Percentiles rank a stretch among this genome's conserved stretches.
These are phyloP conservation scores for Solanum paucissectum DNA, from an alignment of 257 asterid species.

Conservation along the genomic window DNA sequence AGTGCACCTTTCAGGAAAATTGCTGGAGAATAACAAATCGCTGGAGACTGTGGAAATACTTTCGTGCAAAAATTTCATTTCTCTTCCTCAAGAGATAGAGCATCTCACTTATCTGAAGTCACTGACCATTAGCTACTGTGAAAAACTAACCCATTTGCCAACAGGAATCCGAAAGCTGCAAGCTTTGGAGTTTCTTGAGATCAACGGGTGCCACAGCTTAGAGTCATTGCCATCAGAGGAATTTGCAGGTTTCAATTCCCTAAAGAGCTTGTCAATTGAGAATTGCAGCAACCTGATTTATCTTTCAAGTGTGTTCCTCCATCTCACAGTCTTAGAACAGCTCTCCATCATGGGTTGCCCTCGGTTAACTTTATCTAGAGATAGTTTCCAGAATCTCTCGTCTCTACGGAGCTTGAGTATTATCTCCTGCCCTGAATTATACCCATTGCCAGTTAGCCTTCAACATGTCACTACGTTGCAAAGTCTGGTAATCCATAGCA, in stretches of 20 bases:
- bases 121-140: conserved; percentile 14
- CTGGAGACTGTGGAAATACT: conserved; percentile 14
- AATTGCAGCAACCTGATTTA: conserved; percentile 11
- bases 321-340: conserved; percentile 16
- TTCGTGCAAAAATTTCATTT: conserved; percentile 6
- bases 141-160: conserved; percentile 8
- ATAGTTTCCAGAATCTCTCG: background rate
- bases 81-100: conserved; percentile 6
- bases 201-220: conserved; percentile 11
- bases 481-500: conserved; percentile 12
- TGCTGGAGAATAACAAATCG: conserved; percentile 5
- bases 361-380: background rate
- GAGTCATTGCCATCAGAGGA: conserved; percentile 1
- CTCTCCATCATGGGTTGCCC: conserved; percentile 17
- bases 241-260: conserved; percentile 15
- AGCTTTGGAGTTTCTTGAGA: conserved; percentile 8
- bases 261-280: conserved; percentile 6
- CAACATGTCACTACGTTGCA: conserved; percentile 10
- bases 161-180: conserved; percentile 6
- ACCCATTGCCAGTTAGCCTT: conserved; percentile 4
- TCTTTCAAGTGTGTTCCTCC: conserved; percentile 1
- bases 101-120: conserved; percentile 6
- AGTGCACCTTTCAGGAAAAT: background rate
- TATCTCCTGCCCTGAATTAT: conserved; percentile 9
- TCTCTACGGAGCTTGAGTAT: conserved; percentile 5